Evolutionary conservation across 2,329 filamentous ascomycete genomes (phyloP).

Genomic region (Dendryphion nanum): DNA sequence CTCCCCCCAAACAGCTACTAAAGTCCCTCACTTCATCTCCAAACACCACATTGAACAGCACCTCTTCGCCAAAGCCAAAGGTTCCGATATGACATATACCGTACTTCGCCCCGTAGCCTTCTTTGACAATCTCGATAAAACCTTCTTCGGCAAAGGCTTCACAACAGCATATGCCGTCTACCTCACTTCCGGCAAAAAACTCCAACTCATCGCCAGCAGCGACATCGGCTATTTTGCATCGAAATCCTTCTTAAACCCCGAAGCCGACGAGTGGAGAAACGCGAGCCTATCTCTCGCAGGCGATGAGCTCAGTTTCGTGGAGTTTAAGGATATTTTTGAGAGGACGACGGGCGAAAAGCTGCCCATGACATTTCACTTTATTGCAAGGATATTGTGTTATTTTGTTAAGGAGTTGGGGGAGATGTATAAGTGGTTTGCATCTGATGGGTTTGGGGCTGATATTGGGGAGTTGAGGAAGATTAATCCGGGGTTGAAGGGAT

Average conservation of each 20-base stretch:
- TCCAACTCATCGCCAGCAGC: conserved; percentile 34
- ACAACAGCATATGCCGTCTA: conserved; percentile 36
- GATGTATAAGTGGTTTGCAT: conserved; percentile 51
- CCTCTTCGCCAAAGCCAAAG: conserved; percentile 44
- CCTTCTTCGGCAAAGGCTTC: conserved; percentile 48
- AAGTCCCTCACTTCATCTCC: conserved; percentile 59
- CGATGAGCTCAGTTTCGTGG: conserved; percentile 45
- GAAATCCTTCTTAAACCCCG: conserved; percentile 43
- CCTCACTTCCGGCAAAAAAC: conserved; percentile 28
- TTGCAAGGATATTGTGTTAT: conserved; percentile 32
- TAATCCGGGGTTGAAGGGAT: conserved; percentile 46
- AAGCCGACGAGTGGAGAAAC: conserved; percentile 37
- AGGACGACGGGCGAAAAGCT: conserved; percentile 43
- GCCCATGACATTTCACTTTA: conserved; percentile 40
- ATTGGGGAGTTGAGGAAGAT: conserved; percentile 38
- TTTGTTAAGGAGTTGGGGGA: conserved; percentile 36
- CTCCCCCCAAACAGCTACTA: conserved; percentile 51
- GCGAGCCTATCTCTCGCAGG: conserved; percentile 48
- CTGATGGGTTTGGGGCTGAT: conserved; percentile 45
- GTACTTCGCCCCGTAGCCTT: conserved; percentile 61
- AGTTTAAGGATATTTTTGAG: conserved; percentile 44
- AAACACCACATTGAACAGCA: conserved; percentile 63
- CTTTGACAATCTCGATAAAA: conserved; percentile 54
- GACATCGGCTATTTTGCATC: conserved; percentile 53
- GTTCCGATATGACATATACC: conserved; percentile 53